Percentiles rank a stretch among this genome's conserved stretches.
These are phyloP conservation scores for Sporopachydermia lactativora DNA, from an alignment of 805 yeast species.

Conservation along the genomic window DNA sequence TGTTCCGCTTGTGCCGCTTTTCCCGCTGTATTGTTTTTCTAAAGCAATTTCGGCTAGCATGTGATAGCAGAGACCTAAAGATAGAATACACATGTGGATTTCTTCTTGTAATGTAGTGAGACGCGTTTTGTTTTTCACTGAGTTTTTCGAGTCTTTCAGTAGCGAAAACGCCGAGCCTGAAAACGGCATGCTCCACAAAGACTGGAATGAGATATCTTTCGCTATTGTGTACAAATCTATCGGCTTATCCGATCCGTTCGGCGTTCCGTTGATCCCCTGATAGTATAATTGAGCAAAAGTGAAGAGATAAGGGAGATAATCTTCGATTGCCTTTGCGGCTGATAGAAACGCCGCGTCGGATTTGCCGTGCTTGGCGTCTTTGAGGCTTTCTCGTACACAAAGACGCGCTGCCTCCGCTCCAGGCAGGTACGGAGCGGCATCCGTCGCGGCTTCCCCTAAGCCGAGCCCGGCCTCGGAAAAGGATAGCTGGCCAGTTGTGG, in stretches of 20 bases:
- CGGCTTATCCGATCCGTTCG: too few species aligned
- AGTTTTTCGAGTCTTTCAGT: background rate
- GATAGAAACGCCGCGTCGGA: background rate
- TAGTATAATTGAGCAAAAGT: background rate
- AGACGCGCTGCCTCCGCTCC: background rate
- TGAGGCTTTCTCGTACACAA: background rate
- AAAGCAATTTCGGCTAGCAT: background rate
- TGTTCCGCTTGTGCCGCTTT: too few species aligned
- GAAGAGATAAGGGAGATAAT: background rate
- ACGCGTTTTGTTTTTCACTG: background rate
- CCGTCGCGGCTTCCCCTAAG: background rate
- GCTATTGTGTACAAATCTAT: too few species aligned
- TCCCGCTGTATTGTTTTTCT: background rate
- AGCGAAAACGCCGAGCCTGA: background rate
- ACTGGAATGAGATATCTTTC: background rate
- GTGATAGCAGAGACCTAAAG: background rate
- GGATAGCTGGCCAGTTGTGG: background rate
- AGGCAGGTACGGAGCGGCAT: too few species aligned
- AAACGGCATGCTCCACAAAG: background rate
- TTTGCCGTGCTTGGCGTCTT: background rate
- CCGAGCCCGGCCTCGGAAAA: background rate
- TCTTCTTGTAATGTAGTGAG: background rate
- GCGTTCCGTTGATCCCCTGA: too few species aligned
- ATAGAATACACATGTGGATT: background rate
- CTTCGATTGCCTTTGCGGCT: background rate